Conservation (phyloP, 192 early-diverging fungal genomes). For the Coemansia sp. region DNA sequence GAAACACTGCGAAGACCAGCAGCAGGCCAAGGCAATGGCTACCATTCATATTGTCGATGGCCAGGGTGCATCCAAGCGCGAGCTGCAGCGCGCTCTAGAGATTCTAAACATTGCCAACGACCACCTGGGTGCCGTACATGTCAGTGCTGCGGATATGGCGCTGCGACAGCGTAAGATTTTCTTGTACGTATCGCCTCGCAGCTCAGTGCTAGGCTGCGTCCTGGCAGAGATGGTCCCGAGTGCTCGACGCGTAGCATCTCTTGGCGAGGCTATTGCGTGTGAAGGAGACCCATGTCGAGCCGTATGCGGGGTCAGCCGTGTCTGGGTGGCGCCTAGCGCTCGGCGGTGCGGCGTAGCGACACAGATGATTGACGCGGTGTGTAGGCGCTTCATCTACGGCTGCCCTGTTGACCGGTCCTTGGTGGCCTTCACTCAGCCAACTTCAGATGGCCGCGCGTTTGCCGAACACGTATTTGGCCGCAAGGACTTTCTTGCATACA, state of each 20-base stretch:
- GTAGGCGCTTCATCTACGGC: conserved; percentile 47
- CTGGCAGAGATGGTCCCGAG: conserved; percentile 45
- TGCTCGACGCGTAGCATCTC: conserved; percentile 16
- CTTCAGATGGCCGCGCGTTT: conserved; percentile 43
- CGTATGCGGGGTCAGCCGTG: conserved; percentile 54
- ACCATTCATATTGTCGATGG: conserved; percentile 14
- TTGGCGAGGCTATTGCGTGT: background rate
- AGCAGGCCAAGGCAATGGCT: conserved; percentile 1
- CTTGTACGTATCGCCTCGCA: conserved; percentile 25
- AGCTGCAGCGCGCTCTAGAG: conserved; percentile 24
- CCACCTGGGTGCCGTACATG: conserved; percentile 38
- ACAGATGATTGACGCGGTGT: conserved; percentile 43
- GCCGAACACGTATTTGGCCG: conserved; percentile 49
- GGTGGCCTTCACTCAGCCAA: conserved; percentile 58
- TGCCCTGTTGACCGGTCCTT: conserved; percentile 13
- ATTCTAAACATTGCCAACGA: conserved; percentile 48
- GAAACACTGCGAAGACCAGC: background rate
- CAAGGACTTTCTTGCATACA: conserved; percentile 55
- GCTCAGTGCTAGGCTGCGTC: conserved; percentile 47
- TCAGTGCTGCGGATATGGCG: conserved; percentile 13
- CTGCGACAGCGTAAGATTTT: conserved; percentile 39
- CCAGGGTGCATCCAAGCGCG: conserved; percentile 18
- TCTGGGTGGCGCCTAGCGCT: conserved; percentile 54
- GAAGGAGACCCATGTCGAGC: conserved; percentile 10
- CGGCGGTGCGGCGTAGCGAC: conserved; percentile 46